Evolutionary conservation across 208 protist species (phyloP).

Genomic region (Crithidia brevicula): DNA sequence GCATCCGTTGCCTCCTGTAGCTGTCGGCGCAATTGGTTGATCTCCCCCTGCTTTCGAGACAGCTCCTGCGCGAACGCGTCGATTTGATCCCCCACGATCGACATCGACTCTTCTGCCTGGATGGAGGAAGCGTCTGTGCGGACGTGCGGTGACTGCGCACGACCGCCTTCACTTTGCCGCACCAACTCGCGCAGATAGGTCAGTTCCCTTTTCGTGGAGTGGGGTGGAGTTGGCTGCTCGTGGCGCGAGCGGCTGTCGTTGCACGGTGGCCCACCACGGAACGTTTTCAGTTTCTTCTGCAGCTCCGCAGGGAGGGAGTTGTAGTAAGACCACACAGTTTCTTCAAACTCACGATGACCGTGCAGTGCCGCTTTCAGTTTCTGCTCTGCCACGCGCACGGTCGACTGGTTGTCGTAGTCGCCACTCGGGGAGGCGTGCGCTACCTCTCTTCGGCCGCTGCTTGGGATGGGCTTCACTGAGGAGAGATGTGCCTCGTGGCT

Average conservation of each 20-base stretch:
- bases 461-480: background rate
- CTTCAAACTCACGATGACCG: conserved; percentile 13
- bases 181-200: background rate
- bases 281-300: conserved; percentile 5
- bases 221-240: too few relatives aligned
- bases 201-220: conserved; percentile 1
- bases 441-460: background rate
- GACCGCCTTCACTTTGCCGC: background rate
- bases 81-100: conserved; percentile 1
- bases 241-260: background rate
- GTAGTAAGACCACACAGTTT: conserved; percentile 29
- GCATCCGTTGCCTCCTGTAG: background rate
- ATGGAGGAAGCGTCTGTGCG: background rate
- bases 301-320: conserved; percentile 17
- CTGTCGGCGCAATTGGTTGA: background rate
- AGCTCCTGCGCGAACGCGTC: conserved; percentile 17
- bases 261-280: background rate
- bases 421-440: background rate
- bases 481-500: conserved; percentile 5
- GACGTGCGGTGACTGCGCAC: background rate
- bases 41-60: conserved; percentile 15
- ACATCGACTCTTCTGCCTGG: background rate
- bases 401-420: too few relatives aligned
- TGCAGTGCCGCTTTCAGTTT: conserved; percentile 3
- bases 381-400: background rate